Evolutionary conservation across 306 rosid genomes (phyloP).

Genomic region (Bauhinia variegata): DNA sequence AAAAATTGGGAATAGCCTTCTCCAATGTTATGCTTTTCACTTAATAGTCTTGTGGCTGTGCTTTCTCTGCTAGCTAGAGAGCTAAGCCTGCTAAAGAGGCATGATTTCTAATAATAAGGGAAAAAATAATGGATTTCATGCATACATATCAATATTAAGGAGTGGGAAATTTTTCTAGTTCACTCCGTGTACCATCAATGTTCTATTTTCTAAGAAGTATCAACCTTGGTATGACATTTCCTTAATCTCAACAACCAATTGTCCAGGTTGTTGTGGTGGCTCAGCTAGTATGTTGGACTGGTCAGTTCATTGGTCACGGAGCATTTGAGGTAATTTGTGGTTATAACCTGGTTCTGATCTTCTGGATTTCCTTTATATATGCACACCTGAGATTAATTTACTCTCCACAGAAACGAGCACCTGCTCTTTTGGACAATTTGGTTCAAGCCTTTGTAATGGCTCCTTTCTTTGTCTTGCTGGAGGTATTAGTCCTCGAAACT

Average conservation of each 20-base stretch:
- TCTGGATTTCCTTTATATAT: constrained; percentile 11
- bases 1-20: no score
- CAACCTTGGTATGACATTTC: not conserved
- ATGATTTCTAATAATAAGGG: no score
- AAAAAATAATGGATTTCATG: no score
- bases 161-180: no score
- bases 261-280: constrained; percentile 71
- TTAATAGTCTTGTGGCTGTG: no score
- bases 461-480: constrained; percentile 88
- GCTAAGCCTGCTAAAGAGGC: no score
- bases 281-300: constrained; percentile 78
- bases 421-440: constrained; percentile 83
- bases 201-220: not conserved
- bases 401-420: constrained; percentile 67
- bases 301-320: constrained; percentile 85
- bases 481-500: constrained; percentile 51
- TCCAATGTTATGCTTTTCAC: no score
- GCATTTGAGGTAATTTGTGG: constrained; percentile 64
- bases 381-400: not conserved
- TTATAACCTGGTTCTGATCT: constrained; percentile 6
- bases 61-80: no score
- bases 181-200: not conserved
- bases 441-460: constrained; percentile 81
- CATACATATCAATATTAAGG: no score
- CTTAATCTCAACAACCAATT: constrained; percentile 12